These are phyloP conservation scores for Lactarius psammicola DNA, from an alignment of 768 basidiomycete genomes.

Conservation along the genomic window DNA sequence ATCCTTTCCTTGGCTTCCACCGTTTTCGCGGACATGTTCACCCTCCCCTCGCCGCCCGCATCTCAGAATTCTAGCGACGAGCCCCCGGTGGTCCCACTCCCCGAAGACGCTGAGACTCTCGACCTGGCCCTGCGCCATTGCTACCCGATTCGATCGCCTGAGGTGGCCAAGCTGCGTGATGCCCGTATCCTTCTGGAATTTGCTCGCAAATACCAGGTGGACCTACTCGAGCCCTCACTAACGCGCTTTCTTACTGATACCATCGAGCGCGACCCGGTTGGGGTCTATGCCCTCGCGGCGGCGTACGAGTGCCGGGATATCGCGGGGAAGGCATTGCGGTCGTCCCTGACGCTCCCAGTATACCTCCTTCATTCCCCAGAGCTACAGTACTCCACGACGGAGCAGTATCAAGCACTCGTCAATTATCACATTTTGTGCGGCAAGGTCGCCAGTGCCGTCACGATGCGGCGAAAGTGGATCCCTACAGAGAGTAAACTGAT, in stretches of 20 bases:
- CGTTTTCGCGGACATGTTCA: slow-evolving; percentile 18
- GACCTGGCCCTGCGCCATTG: slow-evolving; percentile 20
- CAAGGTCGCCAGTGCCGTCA: slow-evolving; percentile 13
- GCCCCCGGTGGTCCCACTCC: neutral
- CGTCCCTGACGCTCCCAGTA: slow-evolving; percentile 6
- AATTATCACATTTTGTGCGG: slow-evolving; percentile 13
- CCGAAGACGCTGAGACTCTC: slow-evolving; percentile 16
- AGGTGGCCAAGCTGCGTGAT: neutral
- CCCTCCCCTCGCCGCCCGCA: neutral
- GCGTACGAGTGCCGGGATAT: slow-evolving; percentile 2
- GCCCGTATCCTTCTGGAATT: slow-evolving; percentile 16
- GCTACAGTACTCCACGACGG: slow-evolving; percentile 8
- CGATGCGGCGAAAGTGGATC: slow-evolving; percentile 5
- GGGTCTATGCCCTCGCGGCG: slow-evolving; percentile 18
- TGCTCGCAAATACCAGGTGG: slow-evolving; percentile 22
- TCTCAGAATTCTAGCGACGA: neutral
- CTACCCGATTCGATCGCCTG: slow-evolving; percentile 10
- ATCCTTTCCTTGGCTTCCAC: slow-evolving; percentile 20
- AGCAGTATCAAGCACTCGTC: slow-evolving; percentile 15
- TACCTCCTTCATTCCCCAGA: neutral
- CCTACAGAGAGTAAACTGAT: neutral
- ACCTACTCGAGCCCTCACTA: neutral
- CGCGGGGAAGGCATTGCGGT: slow-evolving; percentile 2
- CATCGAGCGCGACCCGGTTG: slow-evolving; percentile 20
- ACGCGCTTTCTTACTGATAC: neutral